phyloP scores from a whole-genome alignment of 2,329 filamentous ascomycete species.

The Colletotrichum sp. region DNA sequence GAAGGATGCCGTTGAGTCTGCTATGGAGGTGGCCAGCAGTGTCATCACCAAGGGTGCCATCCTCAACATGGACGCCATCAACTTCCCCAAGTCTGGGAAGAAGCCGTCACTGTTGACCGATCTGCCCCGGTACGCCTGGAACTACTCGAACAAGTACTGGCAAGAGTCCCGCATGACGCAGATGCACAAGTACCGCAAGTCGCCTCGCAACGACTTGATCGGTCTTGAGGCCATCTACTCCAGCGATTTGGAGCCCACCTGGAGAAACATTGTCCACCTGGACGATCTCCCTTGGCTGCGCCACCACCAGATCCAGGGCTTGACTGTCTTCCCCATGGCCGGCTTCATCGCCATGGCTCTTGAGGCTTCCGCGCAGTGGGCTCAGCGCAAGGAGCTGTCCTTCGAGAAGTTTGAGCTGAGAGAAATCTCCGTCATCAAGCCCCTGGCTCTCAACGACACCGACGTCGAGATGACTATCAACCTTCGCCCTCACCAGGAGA shows the following conservation, averaged over 20 bases:
- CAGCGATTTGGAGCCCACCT: constrained; percentile 49
- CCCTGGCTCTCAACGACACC: constrained; percentile 51
- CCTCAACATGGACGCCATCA: constrained; percentile 50
- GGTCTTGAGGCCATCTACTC: constrained; percentile 48
- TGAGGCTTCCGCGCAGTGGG: constrained; percentile 44
- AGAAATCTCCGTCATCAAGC: constrained; percentile 49
- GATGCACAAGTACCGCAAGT: constrained; percentile 43
- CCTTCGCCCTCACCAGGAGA: constrained; percentile 45
- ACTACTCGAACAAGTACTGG: constrained; percentile 50
- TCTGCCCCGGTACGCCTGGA: constrained; percentile 53
- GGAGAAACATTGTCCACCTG: constrained; percentile 51
- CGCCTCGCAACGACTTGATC: constrained; percentile 48
- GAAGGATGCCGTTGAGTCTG: constrained; percentile 50
- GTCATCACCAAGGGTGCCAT: constrained; percentile 49
- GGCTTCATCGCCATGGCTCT: constrained; percentile 57
- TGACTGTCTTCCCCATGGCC: constrained; percentile 59
- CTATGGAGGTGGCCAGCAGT: constrained; percentile 45
- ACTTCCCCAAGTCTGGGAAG: constrained; percentile 43
- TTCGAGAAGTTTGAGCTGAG: constrained; percentile 51
- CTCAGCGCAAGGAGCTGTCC: constrained; percentile 24
- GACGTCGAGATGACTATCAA: constrained; percentile 55
- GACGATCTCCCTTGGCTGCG: constrained; percentile 61
- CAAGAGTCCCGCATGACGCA: constrained; percentile 48
- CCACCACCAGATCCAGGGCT: constrained; percentile 61
- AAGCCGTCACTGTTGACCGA: constrained; percentile 36